phyloP scores from a whole-genome alignment of 2,329 filamentous ascomycete species.

The Sporothrix pallida region DNA sequence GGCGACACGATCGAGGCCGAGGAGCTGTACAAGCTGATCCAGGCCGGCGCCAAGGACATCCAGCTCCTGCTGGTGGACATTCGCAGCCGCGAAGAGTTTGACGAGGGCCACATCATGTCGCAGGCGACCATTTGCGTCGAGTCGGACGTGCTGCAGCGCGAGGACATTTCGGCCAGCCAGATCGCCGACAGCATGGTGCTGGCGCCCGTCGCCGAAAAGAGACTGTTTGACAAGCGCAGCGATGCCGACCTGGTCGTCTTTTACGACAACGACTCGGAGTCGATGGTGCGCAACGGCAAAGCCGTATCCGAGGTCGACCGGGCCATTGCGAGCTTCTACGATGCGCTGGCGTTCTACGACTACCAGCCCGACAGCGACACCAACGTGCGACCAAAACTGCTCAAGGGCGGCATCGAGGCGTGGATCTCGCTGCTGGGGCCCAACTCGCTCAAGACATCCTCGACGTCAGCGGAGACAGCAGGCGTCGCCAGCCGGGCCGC shows the following conservation, averaged over 20 bases:
- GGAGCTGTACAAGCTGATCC: conserved; percentile 73
- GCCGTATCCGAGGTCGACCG: conserved; percentile 44
- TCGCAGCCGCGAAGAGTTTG: conserved; percentile 77
- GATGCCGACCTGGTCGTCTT: conserved; percentile 88
- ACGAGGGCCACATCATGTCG: conserved; percentile 86
- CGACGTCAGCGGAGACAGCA: conserved; percentile 35
- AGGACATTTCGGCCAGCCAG: conserved; percentile 66
- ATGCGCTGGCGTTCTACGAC: conserved; percentile 84
- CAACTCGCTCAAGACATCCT: conserved; percentile 61
- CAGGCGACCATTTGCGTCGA: conserved; percentile 89
- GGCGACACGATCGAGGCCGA: conserved; percentile 67
- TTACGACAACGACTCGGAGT: conserved; percentile 74
- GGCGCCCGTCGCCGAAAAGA: conserved; percentile 74
- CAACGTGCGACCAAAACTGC: conserved; percentile 70
- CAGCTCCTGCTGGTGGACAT: conserved; percentile 85
- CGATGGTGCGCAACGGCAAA: conserved; percentile 51
- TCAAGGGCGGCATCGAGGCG: conserved; percentile 81
- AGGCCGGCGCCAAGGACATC: conserved; percentile 57
- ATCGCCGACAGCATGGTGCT: conserved; percentile 72
- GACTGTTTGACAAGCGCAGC: conserved; percentile 72
- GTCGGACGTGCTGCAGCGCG: conserved; percentile 72
- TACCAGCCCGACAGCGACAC: conserved; percentile 48
- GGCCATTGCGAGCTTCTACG: conserved; percentile 74
- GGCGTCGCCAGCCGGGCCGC: conserved; percentile 28
- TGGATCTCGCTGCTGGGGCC: conserved; percentile 85